Conservation (phyloP, 345 rosid genomes). For the Toxicodendron radicans region DNA sequence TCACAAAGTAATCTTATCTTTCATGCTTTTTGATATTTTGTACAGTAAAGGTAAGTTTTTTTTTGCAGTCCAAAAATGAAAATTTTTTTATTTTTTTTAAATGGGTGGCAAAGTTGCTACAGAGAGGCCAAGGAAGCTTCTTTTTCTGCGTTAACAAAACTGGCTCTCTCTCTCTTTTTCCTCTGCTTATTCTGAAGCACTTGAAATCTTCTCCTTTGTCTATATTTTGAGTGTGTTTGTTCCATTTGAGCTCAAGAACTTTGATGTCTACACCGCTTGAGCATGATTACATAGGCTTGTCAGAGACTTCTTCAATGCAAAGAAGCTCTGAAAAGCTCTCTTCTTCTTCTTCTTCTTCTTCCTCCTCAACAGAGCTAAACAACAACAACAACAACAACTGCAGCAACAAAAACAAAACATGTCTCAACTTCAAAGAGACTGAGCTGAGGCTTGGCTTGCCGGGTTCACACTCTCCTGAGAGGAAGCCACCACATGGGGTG, state of each 20-base stretch:
- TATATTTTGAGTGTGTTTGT: neutral
- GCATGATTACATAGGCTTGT: constrained; percentile 71
- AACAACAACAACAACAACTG: neutral
- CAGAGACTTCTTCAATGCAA: constrained; percentile 47
- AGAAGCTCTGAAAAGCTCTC: constrained; percentile 40
- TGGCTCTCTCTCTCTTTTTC: constrained; percentile 4
- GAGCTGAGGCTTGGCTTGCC: constrained; percentile 75
- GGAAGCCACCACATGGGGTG: constrained; percentile 40
- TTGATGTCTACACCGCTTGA: constrained; percentile 54
- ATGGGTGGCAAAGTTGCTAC: constrained; percentile 21
- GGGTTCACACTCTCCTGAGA: constrained; percentile 56
- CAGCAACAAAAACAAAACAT: constrained; percentile 17
- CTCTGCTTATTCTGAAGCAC: neutral
- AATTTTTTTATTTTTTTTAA: neutral
- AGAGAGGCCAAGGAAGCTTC: constrained; percentile 58
- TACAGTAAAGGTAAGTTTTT: neutral
- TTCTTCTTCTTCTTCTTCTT: constrained; percentile 36
- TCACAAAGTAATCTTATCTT: neutral
- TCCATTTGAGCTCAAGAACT: constrained; percentile 16
- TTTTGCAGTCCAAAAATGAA: neutral
- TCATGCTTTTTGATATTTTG: neutral
- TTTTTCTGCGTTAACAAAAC: constrained; percentile 37
- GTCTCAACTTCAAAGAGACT: constrained; percentile 56
- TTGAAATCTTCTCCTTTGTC: neutral
- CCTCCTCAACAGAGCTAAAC: constrained; percentile 30